Evolutionary conservation across 2,329 filamentous ascomycete genomes (phyloP).

Genomic region (Purpureocillium takamizusanense): DNA sequence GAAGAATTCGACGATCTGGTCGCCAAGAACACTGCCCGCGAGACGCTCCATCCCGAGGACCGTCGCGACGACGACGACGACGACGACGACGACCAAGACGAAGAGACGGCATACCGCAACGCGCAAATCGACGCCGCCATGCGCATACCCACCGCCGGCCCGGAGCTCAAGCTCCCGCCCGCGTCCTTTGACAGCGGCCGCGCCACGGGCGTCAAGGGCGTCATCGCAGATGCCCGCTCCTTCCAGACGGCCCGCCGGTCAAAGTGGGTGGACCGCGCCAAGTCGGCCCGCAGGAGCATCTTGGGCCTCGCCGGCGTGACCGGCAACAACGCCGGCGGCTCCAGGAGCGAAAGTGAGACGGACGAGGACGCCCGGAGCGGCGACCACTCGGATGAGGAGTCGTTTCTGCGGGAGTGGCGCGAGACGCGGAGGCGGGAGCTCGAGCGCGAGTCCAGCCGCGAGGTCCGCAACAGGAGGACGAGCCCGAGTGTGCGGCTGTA

Average conservation of each 20-base stretch:
- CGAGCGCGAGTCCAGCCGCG: constrained; percentile 46
- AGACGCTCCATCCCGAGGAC: constrained; percentile 49
- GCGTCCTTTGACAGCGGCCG: constrained; percentile 56
- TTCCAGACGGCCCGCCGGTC: constrained; percentile 58
- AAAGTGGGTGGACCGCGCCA: constrained; percentile 44
- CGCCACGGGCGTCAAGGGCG: constrained; percentile 76
- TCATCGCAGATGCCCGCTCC: constrained; percentile 74
- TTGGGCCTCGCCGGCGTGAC: constrained; percentile 34
- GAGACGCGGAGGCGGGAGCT: constrained; percentile 72
- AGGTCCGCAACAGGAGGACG: constrained; percentile 55
- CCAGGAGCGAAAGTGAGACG: constrained; percentile 35
- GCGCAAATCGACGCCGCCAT: constrained; percentile 53
- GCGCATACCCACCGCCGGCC: constrained; percentile 48
- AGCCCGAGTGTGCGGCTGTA: constrained; percentile 72
- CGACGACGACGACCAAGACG: constrained; percentile 46
- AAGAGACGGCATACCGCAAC: constrained; percentile 46
- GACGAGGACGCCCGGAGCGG: constrained; percentile 32
- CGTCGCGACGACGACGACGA: constrained; percentile 38
- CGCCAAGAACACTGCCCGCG: constrained; percentile 40
- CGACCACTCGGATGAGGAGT: constrained; percentile 62
- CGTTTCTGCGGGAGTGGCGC: constrained; percentile 79
- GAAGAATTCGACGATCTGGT: constrained; percentile 59
- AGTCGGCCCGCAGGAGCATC: constrained; percentile 44
- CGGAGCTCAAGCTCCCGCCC: constrained; percentile 51
- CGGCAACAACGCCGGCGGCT: constrained; percentile 2